phyloP scores from a whole-genome alignment of 148 eudicot species.

The Persicaria maculosa region DNA sequence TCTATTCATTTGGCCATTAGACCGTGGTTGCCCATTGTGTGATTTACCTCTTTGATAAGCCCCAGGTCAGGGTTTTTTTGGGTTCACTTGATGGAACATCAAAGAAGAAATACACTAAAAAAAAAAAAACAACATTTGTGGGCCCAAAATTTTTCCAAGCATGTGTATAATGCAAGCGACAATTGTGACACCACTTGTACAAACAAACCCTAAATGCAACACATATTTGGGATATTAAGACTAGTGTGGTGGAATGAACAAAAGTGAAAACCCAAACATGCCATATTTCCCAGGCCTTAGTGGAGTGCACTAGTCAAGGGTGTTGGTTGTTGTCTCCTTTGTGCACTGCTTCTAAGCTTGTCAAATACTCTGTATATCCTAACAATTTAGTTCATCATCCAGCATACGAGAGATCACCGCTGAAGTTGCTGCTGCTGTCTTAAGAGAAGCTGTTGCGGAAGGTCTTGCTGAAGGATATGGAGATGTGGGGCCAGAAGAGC shows the following conservation, averaged over 20 bases:
- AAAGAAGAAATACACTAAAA: no score
- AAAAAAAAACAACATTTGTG: no score
- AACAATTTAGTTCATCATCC: slow-evolving; percentile 19
- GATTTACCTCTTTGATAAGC: neutral
- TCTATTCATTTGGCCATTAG: neutral
- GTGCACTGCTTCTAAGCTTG: neutral
- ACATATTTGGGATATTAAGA: no score
- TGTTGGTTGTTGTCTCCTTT: neutral
- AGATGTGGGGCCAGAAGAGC: slow-evolving; percentile 71
- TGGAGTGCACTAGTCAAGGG: neutral
- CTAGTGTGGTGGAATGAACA: neutral
- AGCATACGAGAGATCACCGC: slow-evolving; percentile 94
- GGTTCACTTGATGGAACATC: neutral
- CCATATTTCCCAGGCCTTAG: neutral
- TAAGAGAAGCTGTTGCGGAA: slow-evolving; percentile 69
- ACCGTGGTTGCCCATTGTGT: neutral
- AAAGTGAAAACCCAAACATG: no score
- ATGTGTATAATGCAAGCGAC: neutral
- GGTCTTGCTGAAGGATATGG: slow-evolving; percentile 86
- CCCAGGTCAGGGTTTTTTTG: neutral
- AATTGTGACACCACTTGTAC: neutral
- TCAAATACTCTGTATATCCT: neutral
- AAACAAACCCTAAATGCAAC: neutral
- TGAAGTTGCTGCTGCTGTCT: slow-evolving; percentile 85
- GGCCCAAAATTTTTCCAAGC: neutral